Conservation (phyloP, 495 filamentous ascomycete genomes). For the Trichocladium antarcticum region DNA sequence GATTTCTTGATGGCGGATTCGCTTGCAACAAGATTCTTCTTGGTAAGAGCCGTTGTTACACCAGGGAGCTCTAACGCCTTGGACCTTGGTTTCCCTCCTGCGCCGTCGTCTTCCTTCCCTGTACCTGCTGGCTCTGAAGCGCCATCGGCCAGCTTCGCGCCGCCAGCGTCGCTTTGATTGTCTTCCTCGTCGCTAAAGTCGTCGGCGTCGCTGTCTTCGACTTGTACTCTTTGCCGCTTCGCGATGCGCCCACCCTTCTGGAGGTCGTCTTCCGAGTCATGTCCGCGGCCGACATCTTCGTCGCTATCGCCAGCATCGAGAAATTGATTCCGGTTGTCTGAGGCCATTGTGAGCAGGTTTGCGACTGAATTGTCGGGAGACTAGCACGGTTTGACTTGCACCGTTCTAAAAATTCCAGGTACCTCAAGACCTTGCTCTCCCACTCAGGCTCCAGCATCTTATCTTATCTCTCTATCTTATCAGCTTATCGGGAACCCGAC, state of each 20-base stretch:
- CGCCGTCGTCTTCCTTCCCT: conserved; percentile 15
- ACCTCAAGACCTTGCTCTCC: too few species aligned
- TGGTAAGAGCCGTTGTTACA: conserved; percentile 40
- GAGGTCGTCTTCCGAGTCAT: conserved; percentile 60
- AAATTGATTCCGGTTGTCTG: conserved; percentile 64
- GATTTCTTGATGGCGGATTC: conserved; percentile 50
- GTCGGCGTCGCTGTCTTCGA: conserved; percentile 33
- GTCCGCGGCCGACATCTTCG: conserved; percentile 49
- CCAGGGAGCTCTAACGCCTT: conserved; percentile 32
- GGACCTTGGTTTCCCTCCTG: conserved; percentile 11
- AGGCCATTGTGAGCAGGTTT: conserved; percentile 39
- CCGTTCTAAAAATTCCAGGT: conserved; percentile 4
- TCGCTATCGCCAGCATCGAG: conserved; percentile 61
- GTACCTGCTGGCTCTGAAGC: background rate
- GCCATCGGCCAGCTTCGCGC: background rate
- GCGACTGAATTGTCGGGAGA: background rate
- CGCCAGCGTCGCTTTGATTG: conserved; percentile 6
- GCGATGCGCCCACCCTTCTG: conserved; percentile 49
- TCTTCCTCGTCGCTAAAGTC: conserved; percentile 26
- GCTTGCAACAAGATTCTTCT: conserved; percentile 49
- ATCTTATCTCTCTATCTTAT: conserved; percentile 10
- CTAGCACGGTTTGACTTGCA: background rate
- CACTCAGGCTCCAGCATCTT: background rate
- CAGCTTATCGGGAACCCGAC: background rate
- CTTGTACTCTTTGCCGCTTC: conserved; percentile 55